Evolutionary conservation across 2,329 filamentous ascomycete species (phyloP), one percentile per base, ranked within the genome.

Genomic region (Cadophora sp.): DNA sequence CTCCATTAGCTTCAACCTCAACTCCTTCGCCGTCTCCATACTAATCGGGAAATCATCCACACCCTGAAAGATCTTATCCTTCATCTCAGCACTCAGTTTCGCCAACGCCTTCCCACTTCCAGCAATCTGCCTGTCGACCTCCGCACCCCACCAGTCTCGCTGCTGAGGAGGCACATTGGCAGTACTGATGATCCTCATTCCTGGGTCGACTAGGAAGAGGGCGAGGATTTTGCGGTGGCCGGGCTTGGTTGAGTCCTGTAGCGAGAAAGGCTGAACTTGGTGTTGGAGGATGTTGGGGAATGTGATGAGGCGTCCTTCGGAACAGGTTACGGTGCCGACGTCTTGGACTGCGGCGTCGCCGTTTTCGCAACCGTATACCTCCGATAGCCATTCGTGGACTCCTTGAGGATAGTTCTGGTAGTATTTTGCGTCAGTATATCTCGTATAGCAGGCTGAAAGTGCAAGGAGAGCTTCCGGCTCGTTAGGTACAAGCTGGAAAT

Each of bases 121-220:
- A 9, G 20, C n/a, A 18, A 62, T n/a, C 3, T 74, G 43, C 3
- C 63, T 66, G 2, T 68, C 45, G 9, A 67, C 68, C 66, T 69
- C 66, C 11, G 79, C 75, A 0, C 67, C 64, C 75, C 77, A 81
- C 84, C 84, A 87, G 2, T 81, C 76, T 27, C 79, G 73, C 66
- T 80, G 81, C 71, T 87, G 84, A 2, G 83, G 83, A 1, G 84
- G 83, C 0, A 86, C 79, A 65, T 86, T 84, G 0, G 80, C 79
- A 0, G 82, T 84, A 2, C 79, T 87, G 11, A 85, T 79, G 59
- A 89, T 80, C 7, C 81, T 81, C 5, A 78, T 72, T 36, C 82
- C 73, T 0, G 87, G 87, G 70, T 90, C 87, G 2, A 90, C 83
- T 1, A 90, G 80, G 73, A 84, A 89, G 47, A 90, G 78, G 0